phyloP scores from a whole-genome alignment of 1,139 yeast species.

The Suhomyces coccinellae region DNA sequence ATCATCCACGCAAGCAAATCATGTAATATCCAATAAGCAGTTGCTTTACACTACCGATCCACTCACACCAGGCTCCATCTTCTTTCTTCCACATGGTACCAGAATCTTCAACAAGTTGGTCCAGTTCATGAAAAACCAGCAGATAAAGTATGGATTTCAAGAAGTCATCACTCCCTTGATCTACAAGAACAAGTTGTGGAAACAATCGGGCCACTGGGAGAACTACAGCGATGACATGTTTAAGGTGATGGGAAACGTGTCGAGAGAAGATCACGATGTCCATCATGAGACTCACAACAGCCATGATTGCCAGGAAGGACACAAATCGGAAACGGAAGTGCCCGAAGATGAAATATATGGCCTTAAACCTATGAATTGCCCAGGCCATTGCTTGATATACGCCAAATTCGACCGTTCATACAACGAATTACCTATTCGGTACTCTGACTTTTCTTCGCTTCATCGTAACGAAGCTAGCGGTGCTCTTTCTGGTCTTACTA shows the following conservation, averaged over 20 bases:
- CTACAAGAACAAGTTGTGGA: constrained; percentile 83
- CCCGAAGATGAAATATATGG: constrained; percentile 55
- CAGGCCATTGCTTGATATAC: constrained; percentile 93
- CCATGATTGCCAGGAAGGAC: constrained; percentile 22
- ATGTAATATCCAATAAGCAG: constrained; percentile 60
- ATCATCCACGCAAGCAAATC: constrained; percentile 44
- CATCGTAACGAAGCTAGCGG: constrained; percentile 97
- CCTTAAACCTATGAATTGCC: constrained; percentile 97
- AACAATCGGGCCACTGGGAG: constrained; percentile 94
- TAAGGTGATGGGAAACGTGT: constrained; percentile 58
- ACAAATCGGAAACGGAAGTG: not conserved
- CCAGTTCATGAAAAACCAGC: constrained; percentile 81
- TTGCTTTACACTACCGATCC: constrained; percentile 75
- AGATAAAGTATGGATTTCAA: constrained; percentile 78
- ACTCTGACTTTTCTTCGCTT: constrained; percentile 88
- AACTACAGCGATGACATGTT: constrained; percentile 96
- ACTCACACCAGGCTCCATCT: constrained; percentile 82
- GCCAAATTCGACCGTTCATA: constrained; percentile 81
- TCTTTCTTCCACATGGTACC: constrained; percentile 91
- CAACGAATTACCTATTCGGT: constrained; percentile 84
- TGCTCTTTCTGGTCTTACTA: constrained; percentile 88
- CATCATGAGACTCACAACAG: constrained; percentile 8
- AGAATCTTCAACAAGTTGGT: constrained; percentile 77
- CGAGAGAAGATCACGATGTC: constrained; percentile 5
- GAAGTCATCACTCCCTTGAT: constrained; percentile 94